Conservation (phyloP, 164 flowering plant genomes). For the Umbilicus rupestris region DNA sequence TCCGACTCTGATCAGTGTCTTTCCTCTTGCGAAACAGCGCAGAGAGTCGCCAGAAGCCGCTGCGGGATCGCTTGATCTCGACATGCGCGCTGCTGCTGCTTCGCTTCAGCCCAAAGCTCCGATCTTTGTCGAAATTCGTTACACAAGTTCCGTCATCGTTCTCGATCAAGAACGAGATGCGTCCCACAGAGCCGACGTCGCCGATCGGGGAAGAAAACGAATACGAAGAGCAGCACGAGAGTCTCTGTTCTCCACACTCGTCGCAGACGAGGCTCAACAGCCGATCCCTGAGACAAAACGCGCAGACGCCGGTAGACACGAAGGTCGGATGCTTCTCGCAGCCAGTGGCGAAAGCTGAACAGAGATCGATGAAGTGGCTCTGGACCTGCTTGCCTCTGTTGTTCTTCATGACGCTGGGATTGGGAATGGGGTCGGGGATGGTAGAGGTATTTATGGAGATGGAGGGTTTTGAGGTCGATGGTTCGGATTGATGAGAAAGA, state of each 20-base stretch:
- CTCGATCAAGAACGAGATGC: conserved; percentile 71
- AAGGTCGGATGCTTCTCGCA: conserved; percentile 64
- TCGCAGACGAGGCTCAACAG: conserved; percentile 63
- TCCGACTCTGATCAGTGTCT: conserved; percentile 30
- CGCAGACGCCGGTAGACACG: conserved; percentile 68
- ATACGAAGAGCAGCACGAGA: conserved; percentile 71
- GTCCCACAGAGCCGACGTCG: conserved; percentile 62
- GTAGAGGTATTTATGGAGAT: neutral
- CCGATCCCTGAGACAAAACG: conserved; percentile 66
- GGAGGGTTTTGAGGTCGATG: too few relatives aligned
- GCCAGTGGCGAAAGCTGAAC: conserved; percentile 39
- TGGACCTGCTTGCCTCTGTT: conserved; percentile 55
- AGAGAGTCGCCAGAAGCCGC: conserved; percentile 40
- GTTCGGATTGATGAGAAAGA: neutral
- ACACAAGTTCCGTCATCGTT: conserved; percentile 27
- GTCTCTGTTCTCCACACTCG: conserved; percentile 75
- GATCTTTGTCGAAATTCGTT: neutral
- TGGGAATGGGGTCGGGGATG: conserved; percentile 2
- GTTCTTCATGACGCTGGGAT: conserved; percentile 27
- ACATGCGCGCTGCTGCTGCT: conserved; percentile 53
- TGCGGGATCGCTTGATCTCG: conserved; percentile 28
- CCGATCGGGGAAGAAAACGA: conserved; percentile 37
- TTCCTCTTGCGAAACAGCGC: conserved; percentile 40
- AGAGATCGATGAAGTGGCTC: conserved; percentile 11
- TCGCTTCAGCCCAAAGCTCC: conserved; percentile 33